Base-by-base conservation (phyloP, 768 basidiomycete species). In the Boletus rex-veris region DNA sequence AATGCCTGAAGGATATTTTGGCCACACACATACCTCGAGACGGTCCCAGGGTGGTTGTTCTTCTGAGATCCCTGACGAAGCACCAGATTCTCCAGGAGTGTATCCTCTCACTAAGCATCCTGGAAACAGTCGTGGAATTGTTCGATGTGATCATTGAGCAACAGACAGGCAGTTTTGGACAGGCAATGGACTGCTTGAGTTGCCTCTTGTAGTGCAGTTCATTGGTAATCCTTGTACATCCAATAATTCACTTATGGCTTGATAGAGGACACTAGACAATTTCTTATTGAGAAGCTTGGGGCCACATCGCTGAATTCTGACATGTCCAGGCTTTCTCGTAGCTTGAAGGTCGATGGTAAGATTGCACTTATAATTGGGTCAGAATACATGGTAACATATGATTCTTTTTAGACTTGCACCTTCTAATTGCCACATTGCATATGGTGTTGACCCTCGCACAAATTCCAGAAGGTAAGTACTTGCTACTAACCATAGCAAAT, bases 131-230 rank as follows among this genome's bases (percentile, higher is more conserved):
- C n/a, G 35, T 65, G 31, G 9, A 24, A 1, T 40, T 64, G 15
- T 46, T 65, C 4, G 64, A 66, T 42, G 15, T 0, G 26, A 59
- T 57, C 11, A 7, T 64, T 18, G 10, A 4, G 2, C 44, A 45
- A 24, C 35, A 30, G 0, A 50, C 15, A 11, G 41, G 39, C 5
- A 58, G 55, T 38, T 61, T 66, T 24, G 43, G 48, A 28, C 62
- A 57, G 31, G 64, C 53, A 15, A 65, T 65, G 64, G 57, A 67
- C 3, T 54, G 62, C 18, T 30, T 65, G 43, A 53, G 12, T 11
- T 58, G 52, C 26, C 21, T 66, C 15, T n/a, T 61, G 55, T 41
- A 53, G 31, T 66, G 61, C 16, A 47, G 64, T 65, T 5, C 31
- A 58, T 58, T 42, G 9, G 4, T 36, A 26, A 9, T 37, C 1